Evolutionary conservation across 805 yeast genomes (phyloP).

Genomic region (Kodamaea fukazawae): DNA sequence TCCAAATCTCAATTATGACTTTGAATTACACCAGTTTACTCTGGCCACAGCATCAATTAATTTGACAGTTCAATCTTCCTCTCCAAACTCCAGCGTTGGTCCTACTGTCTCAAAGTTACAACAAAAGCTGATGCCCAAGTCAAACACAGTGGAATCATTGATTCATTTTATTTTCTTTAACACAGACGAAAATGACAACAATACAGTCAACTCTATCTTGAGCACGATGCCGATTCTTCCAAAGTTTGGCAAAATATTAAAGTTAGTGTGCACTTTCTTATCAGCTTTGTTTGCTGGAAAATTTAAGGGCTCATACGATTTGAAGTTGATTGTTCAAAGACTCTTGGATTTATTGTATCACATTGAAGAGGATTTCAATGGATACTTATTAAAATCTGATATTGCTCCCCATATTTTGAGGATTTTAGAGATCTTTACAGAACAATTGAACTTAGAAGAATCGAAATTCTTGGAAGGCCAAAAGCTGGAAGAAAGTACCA

Average conservation of each 20-base stretch:
- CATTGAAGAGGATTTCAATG: constrained; percentile 58
- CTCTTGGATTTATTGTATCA: constrained; percentile 53
- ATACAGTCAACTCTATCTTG: constrained; percentile 16
- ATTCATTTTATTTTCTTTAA: constrained; percentile 64
- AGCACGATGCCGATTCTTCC: constrained; percentile 36
- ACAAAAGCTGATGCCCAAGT: neutral
- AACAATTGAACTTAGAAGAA: constrained; percentile 19
- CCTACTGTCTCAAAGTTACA: constrained; percentile 2
- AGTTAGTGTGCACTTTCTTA: constrained; percentile 17
- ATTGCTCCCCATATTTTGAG: constrained; percentile 57
- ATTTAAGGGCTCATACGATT: constrained; percentile 20
- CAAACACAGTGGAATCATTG: constrained; percentile 57
- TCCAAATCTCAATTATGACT: constrained; percentile 44
- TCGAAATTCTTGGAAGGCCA: constrained; percentile 4
- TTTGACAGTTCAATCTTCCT: constrained; percentile 7
- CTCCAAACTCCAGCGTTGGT: constrained; percentile 1
- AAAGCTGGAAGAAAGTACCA: constrained; percentile 3
- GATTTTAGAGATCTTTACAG: constrained; percentile 46
- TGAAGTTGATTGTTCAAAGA: constrained; percentile 44
- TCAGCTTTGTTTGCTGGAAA: constrained; percentile 22
- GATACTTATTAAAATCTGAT: constrained; percentile 64
- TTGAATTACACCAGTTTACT: constrained; percentile 32
- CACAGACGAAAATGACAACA: constrained; percentile 12
- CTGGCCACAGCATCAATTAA: constrained; percentile 10
- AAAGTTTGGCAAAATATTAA: constrained; percentile 28